Percentiles rank a stretch among this genome's conserved stretches.
phyloP scores from a whole-genome alignment of 352 stramenopile genomes.

The Albugo laibachii region DNA sequence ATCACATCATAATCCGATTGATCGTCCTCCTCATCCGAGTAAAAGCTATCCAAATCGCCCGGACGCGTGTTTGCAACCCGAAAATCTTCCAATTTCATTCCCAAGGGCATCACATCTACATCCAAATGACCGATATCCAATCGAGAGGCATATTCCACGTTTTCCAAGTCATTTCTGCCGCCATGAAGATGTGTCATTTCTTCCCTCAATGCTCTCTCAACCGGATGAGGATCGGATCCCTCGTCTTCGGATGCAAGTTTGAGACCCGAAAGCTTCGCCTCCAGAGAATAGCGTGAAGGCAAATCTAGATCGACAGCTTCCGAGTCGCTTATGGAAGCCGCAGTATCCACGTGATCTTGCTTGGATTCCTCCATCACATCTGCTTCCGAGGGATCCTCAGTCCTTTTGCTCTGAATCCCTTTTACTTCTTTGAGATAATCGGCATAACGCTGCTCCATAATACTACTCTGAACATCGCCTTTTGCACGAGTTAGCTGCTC shows the following conservation, averaged over 20 bases:
- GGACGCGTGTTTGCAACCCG: conserved; percentile 30
- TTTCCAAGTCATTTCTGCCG: conserved; percentile 1
- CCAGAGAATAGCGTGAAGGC: too few species aligned
- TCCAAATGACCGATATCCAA: background rate
- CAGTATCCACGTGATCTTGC: background rate
- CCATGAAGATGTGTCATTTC: background rate
- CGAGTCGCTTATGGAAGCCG: background rate
- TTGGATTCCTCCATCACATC: conserved; percentile 2
- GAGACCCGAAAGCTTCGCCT: background rate
- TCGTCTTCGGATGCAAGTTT: background rate
- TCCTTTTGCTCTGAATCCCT: conserved; percentile 9
- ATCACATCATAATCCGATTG: conserved; percentile 33
- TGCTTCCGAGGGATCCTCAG: conserved; percentile 4
- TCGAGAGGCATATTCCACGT: too few species aligned
- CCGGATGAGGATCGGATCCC: background rate
- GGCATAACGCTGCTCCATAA: conserved; percentile 44
- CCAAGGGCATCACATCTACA: background rate
- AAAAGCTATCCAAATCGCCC: conserved; percentile 56
- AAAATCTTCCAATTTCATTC: conserved; percentile 39
- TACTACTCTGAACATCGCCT: conserved; percentile 45
- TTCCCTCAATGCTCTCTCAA: background rate
- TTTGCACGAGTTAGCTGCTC: conserved; percentile 51
- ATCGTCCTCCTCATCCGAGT: conserved; percentile 46
- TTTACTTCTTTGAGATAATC: conserved; percentile 56
- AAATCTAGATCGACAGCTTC: background rate